A percentile compares a stretch with the other conserved stretches of the same genome.
phyloP scores from a whole-genome alignment of 139 green algal genomes.

The Chlamydomonas schloesseri region DNA sequence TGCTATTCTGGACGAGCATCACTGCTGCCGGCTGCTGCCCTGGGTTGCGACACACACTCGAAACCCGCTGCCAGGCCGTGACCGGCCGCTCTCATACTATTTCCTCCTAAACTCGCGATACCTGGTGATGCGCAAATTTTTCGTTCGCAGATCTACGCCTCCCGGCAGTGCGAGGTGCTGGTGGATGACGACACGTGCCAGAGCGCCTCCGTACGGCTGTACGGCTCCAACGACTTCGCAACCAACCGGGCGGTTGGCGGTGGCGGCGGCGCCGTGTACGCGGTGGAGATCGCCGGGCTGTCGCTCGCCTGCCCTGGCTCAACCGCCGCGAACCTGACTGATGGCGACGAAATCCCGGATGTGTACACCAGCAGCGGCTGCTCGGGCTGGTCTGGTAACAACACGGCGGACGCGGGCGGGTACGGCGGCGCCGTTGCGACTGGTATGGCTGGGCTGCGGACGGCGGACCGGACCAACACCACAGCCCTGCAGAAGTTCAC shows the following conservation, averaged over 20 bases:
- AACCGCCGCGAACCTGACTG: not conserved
- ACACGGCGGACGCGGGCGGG: not conserved
- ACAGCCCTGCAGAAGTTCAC: not conserved
- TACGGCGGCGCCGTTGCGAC: conserved; percentile 16
- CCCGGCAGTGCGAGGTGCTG: conserved; percentile 6
- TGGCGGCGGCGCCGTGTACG: conserved; percentile 24
- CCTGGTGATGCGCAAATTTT: no score
- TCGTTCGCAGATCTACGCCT: conserved; percentile 26
- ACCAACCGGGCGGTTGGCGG: conserved; percentile 2
- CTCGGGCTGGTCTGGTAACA: not conserved
- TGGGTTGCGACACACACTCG: not conserved
- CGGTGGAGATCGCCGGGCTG: not conserved
- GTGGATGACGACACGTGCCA: not conserved
- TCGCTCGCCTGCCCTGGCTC: not conserved
- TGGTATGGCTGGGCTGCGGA: not conserved
- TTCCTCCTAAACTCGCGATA: not conserved
- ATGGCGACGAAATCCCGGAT: not conserved
- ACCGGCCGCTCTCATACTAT: no score
- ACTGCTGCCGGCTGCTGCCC: no score
- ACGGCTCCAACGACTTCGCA: not conserved
- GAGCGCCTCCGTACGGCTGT: not conserved
- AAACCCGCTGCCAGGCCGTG: no score
- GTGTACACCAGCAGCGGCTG: not conserved
- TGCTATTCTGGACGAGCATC: not conserved
- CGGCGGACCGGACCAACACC: not conserved